These are phyloP conservation scores for Lipomyces spencermartinsiae DNA, from an alignment of 805 yeast genomes.

Conservation along the genomic window DNA sequence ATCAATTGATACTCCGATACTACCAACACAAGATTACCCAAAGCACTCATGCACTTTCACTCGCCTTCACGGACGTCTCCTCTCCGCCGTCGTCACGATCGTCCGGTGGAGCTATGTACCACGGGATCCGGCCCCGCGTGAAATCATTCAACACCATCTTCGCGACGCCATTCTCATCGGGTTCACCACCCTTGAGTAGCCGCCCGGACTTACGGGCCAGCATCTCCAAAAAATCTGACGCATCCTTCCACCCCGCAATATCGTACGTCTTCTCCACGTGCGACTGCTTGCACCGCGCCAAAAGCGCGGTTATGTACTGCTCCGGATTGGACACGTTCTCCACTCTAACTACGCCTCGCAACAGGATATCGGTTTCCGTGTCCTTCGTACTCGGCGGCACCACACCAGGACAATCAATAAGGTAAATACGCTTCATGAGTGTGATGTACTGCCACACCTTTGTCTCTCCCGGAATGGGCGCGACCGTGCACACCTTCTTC, in stretches of 20 bases:
- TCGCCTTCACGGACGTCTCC: constrained; percentile 8
- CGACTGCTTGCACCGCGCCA: constrained; percentile 82
- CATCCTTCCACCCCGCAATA: constrained; percentile 80
- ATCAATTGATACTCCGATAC: not conserved
- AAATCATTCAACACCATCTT: constrained; percentile 90
- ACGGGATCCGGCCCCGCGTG: constrained; percentile 96
- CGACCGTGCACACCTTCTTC: constrained; percentile 95
- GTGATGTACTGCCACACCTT: constrained; percentile 99
- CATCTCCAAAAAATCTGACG: constrained; percentile 84
- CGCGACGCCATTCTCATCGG: constrained; percentile 92
- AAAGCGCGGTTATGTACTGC: constrained; percentile 87
- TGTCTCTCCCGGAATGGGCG: constrained; percentile 99
- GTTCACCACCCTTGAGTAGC: constrained; percentile 95
- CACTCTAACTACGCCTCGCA: constrained; percentile 98
- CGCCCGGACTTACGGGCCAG: constrained; percentile 93
- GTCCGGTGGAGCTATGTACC: constrained; percentile 96
- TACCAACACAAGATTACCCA: not conserved
- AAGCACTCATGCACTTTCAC: not conserved
- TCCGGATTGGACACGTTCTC: constrained; percentile 96
- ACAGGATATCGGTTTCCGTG: constrained; percentile 86
- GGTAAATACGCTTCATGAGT: constrained; percentile 90
- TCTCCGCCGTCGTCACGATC: constrained; percentile 65
- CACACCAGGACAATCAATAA: constrained; percentile 98
- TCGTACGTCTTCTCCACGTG: constrained; percentile 96
- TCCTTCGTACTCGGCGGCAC: constrained; percentile 95